These are phyloP conservation scores for Purshia tridentata DNA, from an alignment of 306 rosid species.

Conservation along the genomic window DNA sequence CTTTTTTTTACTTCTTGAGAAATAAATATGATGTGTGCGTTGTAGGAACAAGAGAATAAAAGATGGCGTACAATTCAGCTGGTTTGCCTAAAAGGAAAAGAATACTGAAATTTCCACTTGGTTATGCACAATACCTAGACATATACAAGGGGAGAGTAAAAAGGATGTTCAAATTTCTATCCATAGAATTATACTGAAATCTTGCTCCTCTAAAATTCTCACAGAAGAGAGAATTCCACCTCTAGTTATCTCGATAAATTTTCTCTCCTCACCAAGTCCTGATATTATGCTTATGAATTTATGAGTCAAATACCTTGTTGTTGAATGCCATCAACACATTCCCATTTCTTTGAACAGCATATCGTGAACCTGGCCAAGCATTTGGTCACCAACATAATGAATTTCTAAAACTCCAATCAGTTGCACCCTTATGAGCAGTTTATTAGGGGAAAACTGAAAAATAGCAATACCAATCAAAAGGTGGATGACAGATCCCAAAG, in stretches of 20 bases:
- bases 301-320: constrained; percentile 65
- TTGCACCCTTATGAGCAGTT: constrained; percentile 25
- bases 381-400: constrained; percentile 31
- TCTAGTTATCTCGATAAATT: constrained; percentile 3
- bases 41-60: background rate
- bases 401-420: constrained; percentile 31
- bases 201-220: background rate
- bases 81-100: background rate
- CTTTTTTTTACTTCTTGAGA: background rate
- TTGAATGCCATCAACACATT: constrained; percentile 92
- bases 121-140: background rate
- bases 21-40: background rate
- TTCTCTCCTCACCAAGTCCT: constrained; percentile 3
- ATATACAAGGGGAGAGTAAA: background rate
- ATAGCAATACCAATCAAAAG: constrained; percentile 76
- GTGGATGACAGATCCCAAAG: constrained; percentile 96
- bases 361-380: constrained; percentile 85
- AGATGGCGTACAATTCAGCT: background rate
- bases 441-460: constrained; percentile 11
- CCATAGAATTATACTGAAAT: background rate
- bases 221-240: background rate
- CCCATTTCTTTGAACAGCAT: constrained; percentile 96
- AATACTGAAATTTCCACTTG: background rate
- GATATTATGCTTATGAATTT: constrained; percentile 10
- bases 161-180: background rate